These are phyloP conservation scores for Penicillium sp. DNA, from an alignment of 2,329 filamentous ascomycete species.

Conservation along the genomic window DNA sequence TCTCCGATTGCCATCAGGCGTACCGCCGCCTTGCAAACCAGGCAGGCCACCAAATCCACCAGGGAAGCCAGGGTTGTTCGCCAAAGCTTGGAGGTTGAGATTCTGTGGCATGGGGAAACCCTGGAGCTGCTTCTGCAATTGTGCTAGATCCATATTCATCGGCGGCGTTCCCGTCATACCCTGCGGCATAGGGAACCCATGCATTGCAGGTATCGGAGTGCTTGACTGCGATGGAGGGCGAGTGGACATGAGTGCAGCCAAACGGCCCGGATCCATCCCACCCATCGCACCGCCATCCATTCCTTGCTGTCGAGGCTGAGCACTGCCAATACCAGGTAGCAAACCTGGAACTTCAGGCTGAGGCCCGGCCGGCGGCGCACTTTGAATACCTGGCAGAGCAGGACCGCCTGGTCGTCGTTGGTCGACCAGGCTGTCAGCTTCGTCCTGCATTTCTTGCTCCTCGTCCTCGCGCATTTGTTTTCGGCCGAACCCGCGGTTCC, in stretches of 20 bases:
- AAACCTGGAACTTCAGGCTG: constrained; percentile 45
- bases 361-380: constrained; percentile 49
- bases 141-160: constrained; percentile 38
- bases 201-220: constrained; percentile 34
- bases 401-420: constrained; percentile 72
- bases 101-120: constrained; percentile 36
- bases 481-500: constrained; percentile 74
- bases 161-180: constrained; percentile 50
- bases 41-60: constrained; percentile 32
- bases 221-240: constrained; percentile 36
- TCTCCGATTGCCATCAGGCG: constrained; percentile 54
- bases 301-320: constrained; percentile 37
- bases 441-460: constrained; percentile 88
- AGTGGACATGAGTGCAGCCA: constrained; percentile 48
- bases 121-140: constrained; percentile 41
- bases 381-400: constrained; percentile 50
- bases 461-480: constrained; percentile 85
- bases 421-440: constrained; percentile 87
- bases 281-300: constrained; percentile 38
- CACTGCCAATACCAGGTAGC: constrained; percentile 49
- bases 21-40: constrained; percentile 36
- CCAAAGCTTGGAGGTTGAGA: constrained; percentile 40
- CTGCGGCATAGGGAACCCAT: constrained; percentile 40
- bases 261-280: constrained; percentile 47
- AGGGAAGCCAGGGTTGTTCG: constrained; percentile 33